These are phyloP conservation scores for Acacia pycnantha DNA, from an alignment of 331 rosid species.

Conservation along the genomic window DNA sequence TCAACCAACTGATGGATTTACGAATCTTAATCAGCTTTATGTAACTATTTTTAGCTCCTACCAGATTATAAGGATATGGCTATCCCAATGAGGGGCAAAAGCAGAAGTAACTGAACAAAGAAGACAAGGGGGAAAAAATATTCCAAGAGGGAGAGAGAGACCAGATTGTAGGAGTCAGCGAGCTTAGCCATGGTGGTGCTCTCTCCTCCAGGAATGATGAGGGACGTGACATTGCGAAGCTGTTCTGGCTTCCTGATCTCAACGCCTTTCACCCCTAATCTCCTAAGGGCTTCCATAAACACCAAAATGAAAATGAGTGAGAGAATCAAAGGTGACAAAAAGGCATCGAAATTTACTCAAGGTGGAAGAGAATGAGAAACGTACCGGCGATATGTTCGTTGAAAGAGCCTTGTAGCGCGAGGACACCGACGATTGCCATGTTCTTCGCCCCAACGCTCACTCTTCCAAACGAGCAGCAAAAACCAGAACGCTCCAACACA, in stretches of 20 bases:
- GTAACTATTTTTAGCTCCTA: neutral
- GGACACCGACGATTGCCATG: slow-evolving; percentile 89
- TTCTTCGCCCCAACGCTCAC: neutral
- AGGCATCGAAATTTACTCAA: neutral
- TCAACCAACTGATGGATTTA: neutral
- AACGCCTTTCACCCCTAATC: slow-evolving; percentile 80
- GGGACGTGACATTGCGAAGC: slow-evolving; percentile 64
- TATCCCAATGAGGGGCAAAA: neutral
- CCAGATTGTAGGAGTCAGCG: slow-evolving; percentile 84
- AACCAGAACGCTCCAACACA: neutral
- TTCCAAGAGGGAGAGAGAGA: slow-evolving; percentile 20
- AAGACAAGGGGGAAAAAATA: neutral
- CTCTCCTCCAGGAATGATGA: slow-evolving; percentile 96
- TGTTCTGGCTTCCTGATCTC: slow-evolving; percentile 91
- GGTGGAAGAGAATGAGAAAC: neutral
- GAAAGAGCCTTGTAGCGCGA: slow-evolving; percentile 91
- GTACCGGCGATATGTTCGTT: slow-evolving; percentile 90
- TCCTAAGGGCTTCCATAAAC: slow-evolving; percentile 65
- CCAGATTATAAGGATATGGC: neutral
- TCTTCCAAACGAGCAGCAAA: neutral
- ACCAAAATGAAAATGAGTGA: neutral
- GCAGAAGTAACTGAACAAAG: neutral
- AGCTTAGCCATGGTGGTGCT: slow-evolving; percentile 99
- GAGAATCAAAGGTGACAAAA: neutral
- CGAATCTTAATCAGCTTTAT: neutral